Evolutionary conservation across 805 yeast genomes (phyloP), one percentile per base, ranked within the genome.

Genomic region (Candida montana): DNA sequence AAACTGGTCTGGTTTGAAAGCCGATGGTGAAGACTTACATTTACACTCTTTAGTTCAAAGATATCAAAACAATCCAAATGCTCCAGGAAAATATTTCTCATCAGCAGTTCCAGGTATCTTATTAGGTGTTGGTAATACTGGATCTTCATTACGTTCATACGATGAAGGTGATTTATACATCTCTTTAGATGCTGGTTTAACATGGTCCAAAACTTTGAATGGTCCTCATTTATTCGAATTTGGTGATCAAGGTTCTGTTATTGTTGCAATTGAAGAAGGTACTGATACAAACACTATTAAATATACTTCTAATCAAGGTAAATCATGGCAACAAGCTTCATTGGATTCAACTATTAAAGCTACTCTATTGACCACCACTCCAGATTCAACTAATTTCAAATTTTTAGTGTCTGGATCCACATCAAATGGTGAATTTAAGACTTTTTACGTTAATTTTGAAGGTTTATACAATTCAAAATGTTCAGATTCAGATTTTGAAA

Each of bases 221-320:
- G 72, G 68, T 33, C 75, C 85, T 3, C 67, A 75, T 30, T 46
- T 68, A 3, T 77, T 74, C 47, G 70, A 79, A 2, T 79, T 78
- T 63, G 95, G 91, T 35, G 95, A 87, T 59, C 76, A 74, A 44
- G 96, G 95, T 27, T 83, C 86, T 53, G 59, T 87, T 10, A 72
- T 85, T 15, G 59, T 83, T 2, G 83, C 86, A 2, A 59, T 76
- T n/a, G 81, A 83, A 29, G 62, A 52, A 27, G 53, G 57, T 15
- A 55, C 68, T 5, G 57, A 53, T 5, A 52, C 57, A 0, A 67
- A 68, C 39, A 59, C 61, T 7, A 61, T 69, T 33, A 65, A 58
- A 41, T 87, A 70, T 52, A 80, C 95, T 0, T 55, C 80, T 12
- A 90, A 87, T 57, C 88, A 83, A 55, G 96, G 96, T 33, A 57